Evolutionary conservation across 805 yeast genomes (phyloP), one percentile per base, ranked within the genome.

Genomic region (Kockiozyma suomiensis): DNA sequence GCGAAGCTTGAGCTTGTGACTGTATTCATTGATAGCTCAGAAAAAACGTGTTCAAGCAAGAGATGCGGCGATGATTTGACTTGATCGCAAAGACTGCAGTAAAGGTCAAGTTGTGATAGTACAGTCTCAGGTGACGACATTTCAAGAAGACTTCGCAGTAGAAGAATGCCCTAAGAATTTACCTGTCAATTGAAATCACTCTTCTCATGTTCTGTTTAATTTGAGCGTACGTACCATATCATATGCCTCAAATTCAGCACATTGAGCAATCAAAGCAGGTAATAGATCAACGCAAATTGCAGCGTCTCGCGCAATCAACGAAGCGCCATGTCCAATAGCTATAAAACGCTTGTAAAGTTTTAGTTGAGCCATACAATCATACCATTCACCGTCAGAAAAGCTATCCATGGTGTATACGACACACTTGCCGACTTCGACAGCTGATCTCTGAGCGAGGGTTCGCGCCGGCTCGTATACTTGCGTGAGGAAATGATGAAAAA

Each of bases 321-420:
- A 51, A 2, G 30, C 57, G 12, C 66, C 66, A 25, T 62, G 66
- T 4, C 66, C 66, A 10, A 60, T 33, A 10, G 59, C 65, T n/a
- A 60, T 41, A 42, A n/a, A 58, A 19, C 66, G 50, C 43, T 60
- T 59, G 35, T 62, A 62, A 26, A 35, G 30, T n/a, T 50, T 40
- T 15, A 56, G 41, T 25, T 53, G 59, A 15, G 43, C 54, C 17
- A 57, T 15, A 30, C 46, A 48, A 32, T 62, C 66, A 23, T 62
- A 62, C 66, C 66, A 62, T 6, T 59, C 65, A 30, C 61, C 64
- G n/a, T 54, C 64, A 28, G 48, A 17, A n/a, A 62, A 45, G 25
- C 45, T 46, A 30, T 46, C 65, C 32, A 43, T 30, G 3, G 66
- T 62, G 33, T 61, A 40, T 4, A 53, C 59, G 13, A 62, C 54